Base-by-base conservation (phyloP, 768 basidiomycete genomes). In the Tricholoma matsutake region DNA sequence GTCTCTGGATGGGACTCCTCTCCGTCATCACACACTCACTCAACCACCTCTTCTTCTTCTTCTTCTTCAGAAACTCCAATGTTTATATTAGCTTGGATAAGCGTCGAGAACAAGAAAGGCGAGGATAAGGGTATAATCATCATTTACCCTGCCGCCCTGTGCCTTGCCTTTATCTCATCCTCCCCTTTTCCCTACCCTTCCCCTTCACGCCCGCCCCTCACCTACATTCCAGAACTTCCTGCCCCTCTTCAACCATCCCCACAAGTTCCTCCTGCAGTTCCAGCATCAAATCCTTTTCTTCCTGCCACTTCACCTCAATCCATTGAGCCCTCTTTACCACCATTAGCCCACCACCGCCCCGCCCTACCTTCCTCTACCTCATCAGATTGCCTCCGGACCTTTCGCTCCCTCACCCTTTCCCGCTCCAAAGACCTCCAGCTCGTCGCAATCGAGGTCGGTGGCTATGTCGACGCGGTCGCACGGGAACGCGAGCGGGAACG, bases 121-220 rank as follows among this genome's bases (percentile, higher is more conserved):
- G 91, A 92, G 69, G 89, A 91, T 64, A 92, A 91, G 65, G 91
- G 91, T 0, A 75, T 90, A 31, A 77, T 82, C n/a, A 76, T 89
- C 54, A 84, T 92, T 63, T 93, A 91, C 78, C 91, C 92, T 1
- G 72, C 81, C 2, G 72, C 77, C 1, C 81, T 93, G 4, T 89
- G 86, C 63, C 67, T 82, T 22, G 72, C 78, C 71, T 74, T 76
- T 71, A n/a, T 80, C 71, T 71, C 77, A 65, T 62, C 71, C n/a
- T 18, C 67, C 52, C 57, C 76, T 14, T 66, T 74, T 51, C 69
- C 78, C 58, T 69, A 72, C 57, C 49, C 25, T 10, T 54, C 63
- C 9, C 78, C 78, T 64, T 71, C 73, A 53, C 77, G 79, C 7
- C 71, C 74, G 9, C 75, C 78, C 16, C 76, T 89, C 37, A 70